Base-by-base conservation (phyloP, 2,329 filamentous ascomycete genomes). In the Westerdykella sp. region DNA sequence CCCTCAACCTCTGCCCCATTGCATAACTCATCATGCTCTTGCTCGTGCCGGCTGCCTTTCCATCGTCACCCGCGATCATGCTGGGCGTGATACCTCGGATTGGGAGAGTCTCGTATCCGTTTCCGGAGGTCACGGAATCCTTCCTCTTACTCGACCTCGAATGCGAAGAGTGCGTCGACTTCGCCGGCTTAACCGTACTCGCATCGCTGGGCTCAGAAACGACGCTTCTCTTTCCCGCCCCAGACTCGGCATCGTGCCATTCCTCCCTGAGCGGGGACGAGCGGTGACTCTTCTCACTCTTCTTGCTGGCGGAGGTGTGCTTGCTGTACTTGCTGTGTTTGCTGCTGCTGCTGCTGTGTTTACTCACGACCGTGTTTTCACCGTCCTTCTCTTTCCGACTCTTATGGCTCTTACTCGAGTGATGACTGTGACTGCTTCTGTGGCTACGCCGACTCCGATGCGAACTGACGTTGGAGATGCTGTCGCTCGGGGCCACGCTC, bases 401-500 rank as follows among this genome's bases (percentile, higher is more conserved):
- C 44, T 23, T 38, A 44, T 25, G 45, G 52, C 43, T 63, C 56
- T 34, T 53, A 13, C 37, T 44, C 21, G 31, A 39, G 31, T 43
- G 32, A 37, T 50, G 54, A 6, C 50, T 53, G 40, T 63, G 57
- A 21, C 55, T 57, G 7, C n/a, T 15, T 43, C 64, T 56, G 62
- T 67, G 55, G 13, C 53, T 48, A 14, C 51, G 54, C 14, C 54
- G 53, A 9, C n/a, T 15, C 21, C 49, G 51, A 13, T 56, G 55
- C 2, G 56, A 60, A 9, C 60, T 60, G 18, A 51, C 54, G 35
- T 72, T 69, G 12, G 69, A 72, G 46, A 75, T 73, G 42, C 68
- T 71, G 45, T 75, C 73, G 45, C 71, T 69, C 1, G 73, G 73
- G 2, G 69, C 65, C 1, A 75, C 67, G 7, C n/a, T 35, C 25